These are phyloP conservation scores for Dryas drummondii DNA, from an alignment of 306 rosid species.

Conservation along the genomic window DNA sequence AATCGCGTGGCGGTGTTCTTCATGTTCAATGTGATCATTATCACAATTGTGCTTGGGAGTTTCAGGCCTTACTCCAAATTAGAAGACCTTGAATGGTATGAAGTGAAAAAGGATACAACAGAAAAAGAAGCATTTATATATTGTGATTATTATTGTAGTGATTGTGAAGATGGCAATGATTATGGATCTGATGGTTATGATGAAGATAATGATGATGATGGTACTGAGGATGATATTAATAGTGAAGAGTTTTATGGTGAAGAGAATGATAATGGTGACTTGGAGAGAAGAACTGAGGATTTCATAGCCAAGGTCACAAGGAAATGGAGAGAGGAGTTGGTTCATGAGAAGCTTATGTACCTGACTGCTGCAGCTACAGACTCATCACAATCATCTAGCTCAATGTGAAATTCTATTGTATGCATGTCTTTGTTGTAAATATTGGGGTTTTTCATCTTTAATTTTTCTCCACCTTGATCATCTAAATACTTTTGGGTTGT, in stretches of 20 bases:
- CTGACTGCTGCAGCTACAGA: not conserved
- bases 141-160: not conserved
- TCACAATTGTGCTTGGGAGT: constrained; percentile 23
- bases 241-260: constrained; percentile 9
- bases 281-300: constrained; percentile 32
- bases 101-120: not conserved
- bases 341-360: constrained; percentile 5
- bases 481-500: not conserved
- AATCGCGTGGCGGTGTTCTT: constrained; percentile 22
- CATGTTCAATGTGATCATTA: constrained; percentile 20
- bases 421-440: not conserved
- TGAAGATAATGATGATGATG: constrained; percentile 29
- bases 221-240: not conserved
- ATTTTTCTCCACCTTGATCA: not conserved
- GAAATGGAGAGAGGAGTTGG: constrained; percentile 38
- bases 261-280: constrained; percentile 23
- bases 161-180: not conserved
- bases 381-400: not conserved
- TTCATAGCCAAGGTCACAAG: constrained; percentile 32
- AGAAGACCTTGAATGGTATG: constrained; percentile 9
- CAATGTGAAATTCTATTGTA: constrained; percentile 23
- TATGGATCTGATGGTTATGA: constrained; percentile 32
- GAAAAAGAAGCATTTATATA: not conserved
- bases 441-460: not conserved
- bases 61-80: constrained; percentile 2